Evolutionary conservation across 208 protist genomes (phyloP).

Genomic region (Leishmania lainsoni): DNA sequence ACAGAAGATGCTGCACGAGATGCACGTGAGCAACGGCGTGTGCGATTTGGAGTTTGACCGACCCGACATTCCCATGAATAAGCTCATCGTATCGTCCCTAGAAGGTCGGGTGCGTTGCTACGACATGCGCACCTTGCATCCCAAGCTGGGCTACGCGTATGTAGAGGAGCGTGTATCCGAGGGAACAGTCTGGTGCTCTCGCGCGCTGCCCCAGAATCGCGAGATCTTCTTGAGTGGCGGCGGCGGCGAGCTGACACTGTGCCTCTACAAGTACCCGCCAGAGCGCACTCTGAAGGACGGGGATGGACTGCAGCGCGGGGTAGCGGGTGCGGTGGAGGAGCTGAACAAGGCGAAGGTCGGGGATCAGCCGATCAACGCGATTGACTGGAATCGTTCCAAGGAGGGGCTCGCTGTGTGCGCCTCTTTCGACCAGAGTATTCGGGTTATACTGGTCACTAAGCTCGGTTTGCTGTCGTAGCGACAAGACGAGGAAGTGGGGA

Average conservation of each 20-base stretch:
- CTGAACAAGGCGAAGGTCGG: conserved; percentile 86
- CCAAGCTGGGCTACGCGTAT: conserved; percentile 85
- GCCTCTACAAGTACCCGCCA: conserved; percentile 88
- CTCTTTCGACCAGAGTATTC: conserved; percentile 87
- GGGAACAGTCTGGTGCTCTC: conserved; percentile 88
- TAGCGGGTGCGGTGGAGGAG: conserved; percentile 75
- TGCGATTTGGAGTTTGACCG: conserved; percentile 93
- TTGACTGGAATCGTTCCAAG: conserved; percentile 86
- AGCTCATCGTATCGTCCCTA: conserved; percentile 88
- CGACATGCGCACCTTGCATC: conserved; percentile 89
- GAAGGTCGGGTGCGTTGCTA: conserved; percentile 88
- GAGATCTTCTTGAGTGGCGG: conserved; percentile 91
- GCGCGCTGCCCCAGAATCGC: conserved; percentile 91
- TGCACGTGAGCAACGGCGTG: conserved; percentile 93
- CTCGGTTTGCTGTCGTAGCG: conserved; percentile 60
- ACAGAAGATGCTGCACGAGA: conserved; percentile 90
- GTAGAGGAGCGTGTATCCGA: conserved; percentile 82
- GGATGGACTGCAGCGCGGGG: conserved; percentile 70
- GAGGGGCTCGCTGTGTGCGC: conserved; percentile 84
- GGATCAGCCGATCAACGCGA: conserved; percentile 86
- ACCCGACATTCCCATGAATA: conserved; percentile 94
- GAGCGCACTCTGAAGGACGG: conserved; percentile 76
- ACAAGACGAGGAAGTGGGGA: background rate
- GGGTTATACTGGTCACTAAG: conserved; percentile 88
- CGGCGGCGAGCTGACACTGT: conserved; percentile 88